Evolutionary conservation across 768 basidiomycete species (phyloP).

Genomic region (Podaxis sp.): DNA sequence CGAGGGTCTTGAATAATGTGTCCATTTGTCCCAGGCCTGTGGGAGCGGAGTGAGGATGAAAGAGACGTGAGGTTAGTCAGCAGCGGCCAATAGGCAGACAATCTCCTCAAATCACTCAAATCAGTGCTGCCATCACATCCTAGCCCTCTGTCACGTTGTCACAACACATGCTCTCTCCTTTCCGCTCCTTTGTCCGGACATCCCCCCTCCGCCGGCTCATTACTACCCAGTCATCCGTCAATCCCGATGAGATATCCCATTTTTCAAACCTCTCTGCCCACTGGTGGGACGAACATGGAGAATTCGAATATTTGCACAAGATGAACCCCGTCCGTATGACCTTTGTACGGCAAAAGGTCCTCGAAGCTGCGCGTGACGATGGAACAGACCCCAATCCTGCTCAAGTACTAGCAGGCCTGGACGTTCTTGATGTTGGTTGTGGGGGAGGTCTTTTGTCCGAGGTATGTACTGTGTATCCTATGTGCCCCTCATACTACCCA

Average conservation of each 20-base stretch:
- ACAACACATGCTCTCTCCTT: constrained; percentile 9
- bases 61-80: constrained; percentile 2
- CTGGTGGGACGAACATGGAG: constrained; percentile 96
- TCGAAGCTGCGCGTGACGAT: constrained; percentile 58
- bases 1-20: constrained; percentile 10
- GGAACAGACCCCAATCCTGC: constrained; percentile 28
- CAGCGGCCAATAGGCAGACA: neutral
- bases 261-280: constrained; percentile 85
- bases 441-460: constrained; percentile 93
- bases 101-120: neutral
- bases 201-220: constrained; percentile 7
- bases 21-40: constrained; percentile 12
- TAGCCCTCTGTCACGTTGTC: neutral
- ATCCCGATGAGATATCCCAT: constrained; percentile 78
- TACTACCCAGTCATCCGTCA: constrained; percentile 40
- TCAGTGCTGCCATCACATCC: too few species aligned
- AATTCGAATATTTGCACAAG: constrained; percentile 81
- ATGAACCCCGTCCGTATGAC: constrained; percentile 92
- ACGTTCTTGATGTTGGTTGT: constrained; percentile 89
- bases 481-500: neutral
- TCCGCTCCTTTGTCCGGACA: constrained; percentile 5
- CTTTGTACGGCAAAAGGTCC: constrained; percentile 75
- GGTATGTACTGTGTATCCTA: constrained; percentile 36
- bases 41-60: constrained; percentile 1
- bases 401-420: constrained; percentile 53